A percentile compares a stretch with the other conserved stretches of the same genome.
Conservation (phyloP, 2,329 filamentous ascomycete species). For the Calonectria crousiana region DNA sequence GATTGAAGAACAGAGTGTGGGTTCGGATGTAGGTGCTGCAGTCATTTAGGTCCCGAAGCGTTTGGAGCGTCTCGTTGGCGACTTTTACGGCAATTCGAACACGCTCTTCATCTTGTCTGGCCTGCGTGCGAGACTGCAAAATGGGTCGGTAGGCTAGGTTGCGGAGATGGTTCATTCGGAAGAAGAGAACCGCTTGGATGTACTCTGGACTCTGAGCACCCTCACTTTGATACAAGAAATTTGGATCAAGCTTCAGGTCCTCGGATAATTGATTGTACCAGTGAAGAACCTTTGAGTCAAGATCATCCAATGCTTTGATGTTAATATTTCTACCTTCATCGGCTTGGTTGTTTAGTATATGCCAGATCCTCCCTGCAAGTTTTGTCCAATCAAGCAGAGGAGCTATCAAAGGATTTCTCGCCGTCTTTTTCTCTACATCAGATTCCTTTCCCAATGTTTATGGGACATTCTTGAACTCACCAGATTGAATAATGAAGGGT, state of each 20-base stretch:
- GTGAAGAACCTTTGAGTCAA: not conserved
- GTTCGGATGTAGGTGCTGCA: not conserved
- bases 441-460: not conserved
- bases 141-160: conserved; percentile 9
- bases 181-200: conserved; percentile 2
- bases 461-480: not conserved
- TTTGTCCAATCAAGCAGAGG: conserved; percentile 17
- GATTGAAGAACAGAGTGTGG: conserved; percentile 11
- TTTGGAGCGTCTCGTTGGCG: conserved; percentile 15
- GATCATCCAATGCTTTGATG: not conserved
- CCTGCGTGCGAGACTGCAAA: not conserved
- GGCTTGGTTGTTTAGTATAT: conserved; percentile 3
- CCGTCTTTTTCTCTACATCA: not conserved
- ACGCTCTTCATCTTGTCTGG: not conserved
- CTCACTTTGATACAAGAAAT: not conserved
- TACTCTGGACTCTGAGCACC: not conserved
- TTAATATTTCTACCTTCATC: not conserved
- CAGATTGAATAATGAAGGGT: conserved; percentile 9
- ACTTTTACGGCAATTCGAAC: not conserved
- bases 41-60: conserved; percentile 7
- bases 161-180: conserved; percentile 13
- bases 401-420: not conserved
- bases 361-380: conserved; percentile 13
- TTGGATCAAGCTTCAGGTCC: not conserved
- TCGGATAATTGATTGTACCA: conserved; percentile 10